These are phyloP conservation scores for Aspergillus sclerotiicarbonarius DNA, from an alignment of 495 filamentous ascomycete species.

Conservation along the genomic window DNA sequence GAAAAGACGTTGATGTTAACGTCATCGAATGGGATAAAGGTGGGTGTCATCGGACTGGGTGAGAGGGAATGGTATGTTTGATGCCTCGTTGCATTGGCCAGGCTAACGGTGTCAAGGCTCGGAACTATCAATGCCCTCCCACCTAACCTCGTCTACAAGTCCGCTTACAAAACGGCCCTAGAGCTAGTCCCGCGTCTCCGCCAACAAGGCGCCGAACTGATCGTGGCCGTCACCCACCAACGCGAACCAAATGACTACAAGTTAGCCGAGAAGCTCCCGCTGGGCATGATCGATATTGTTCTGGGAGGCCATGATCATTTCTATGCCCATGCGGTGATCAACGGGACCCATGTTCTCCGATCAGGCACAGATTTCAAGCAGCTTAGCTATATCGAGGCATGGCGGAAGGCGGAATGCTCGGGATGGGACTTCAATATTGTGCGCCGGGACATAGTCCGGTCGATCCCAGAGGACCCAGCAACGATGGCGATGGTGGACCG, in stretches of 20 bases:
- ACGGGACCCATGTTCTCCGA: constrained; percentile 74
- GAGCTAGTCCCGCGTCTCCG: constrained; percentile 68
- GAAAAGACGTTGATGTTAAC: constrained; percentile 69
- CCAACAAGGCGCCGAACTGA: constrained; percentile 73
- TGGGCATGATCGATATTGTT: constrained; percentile 75
- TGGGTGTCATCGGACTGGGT: constrained; percentile 80
- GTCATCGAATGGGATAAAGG: constrained; percentile 76
- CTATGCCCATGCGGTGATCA: constrained; percentile 72
- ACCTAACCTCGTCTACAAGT: constrained; percentile 74
- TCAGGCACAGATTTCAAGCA: constrained; percentile 91
- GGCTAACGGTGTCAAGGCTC: constrained; percentile 50
- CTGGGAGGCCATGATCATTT: constrained; percentile 90
- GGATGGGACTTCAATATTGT: constrained; percentile 78
- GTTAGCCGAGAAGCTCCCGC: constrained; percentile 63
- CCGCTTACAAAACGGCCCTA: constrained; percentile 66
- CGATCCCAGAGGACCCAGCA: constrained; percentile 59
- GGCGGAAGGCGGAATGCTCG: constrained; percentile 43
- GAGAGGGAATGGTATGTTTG: constrained; percentile 62
- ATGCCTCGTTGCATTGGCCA: neutral
- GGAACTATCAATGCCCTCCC: constrained; percentile 85
- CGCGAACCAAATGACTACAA: constrained; percentile 84
- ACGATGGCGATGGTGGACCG: constrained; percentile 59
- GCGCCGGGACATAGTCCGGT: constrained; percentile 66
- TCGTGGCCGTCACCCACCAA: constrained; percentile 80
- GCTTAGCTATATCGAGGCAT: constrained; percentile 79